Evolutionary conservation across 2,329 filamentous ascomycete species (phyloP), one percentile per base, ranked within the genome.

Genomic region (Aciculosporium take): DNA sequence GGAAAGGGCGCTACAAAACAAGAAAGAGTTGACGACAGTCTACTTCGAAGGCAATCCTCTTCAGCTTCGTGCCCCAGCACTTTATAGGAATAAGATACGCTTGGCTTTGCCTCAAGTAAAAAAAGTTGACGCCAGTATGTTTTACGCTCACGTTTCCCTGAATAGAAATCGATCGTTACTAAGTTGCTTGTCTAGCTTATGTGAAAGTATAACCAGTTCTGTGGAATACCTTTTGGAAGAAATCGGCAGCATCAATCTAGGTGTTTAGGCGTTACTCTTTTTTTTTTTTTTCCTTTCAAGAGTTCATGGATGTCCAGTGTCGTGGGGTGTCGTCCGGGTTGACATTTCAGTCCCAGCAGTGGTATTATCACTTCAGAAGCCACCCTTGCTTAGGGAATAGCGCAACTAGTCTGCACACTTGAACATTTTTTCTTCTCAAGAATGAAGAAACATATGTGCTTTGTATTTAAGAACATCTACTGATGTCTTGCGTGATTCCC

Each of bases 61-160:
- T 51, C 91, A 98, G 64, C 69, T 78, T 46, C 73, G 72, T 41
- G 76, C 74, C 4, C 83, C 84, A n/a, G 84, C 84, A 1, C 63
- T 95, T 46, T 98, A 98, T 62, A 71, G 91, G 54, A 96, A 95
- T 64, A 98, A 98, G 65, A 78, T 98, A 33, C 74, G 81, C 45
- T 64, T 98, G 59, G 83, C 87, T 27, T 62, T 98, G 60, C 91
- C 91, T 43, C 82, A 91, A 60, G 67, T 98, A 40, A 75, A 75
- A 57, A 88, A 98, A 67, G 95, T 98, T 58, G 91, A 98, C 74
- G 91, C 91, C 45, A 93, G 89, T 95, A 70, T 77, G 87, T 84
- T 41, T 36, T 18, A n/a, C 12, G 18, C 12, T 10, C 10, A 10
- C 5, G 20, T 28, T 9, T 24, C 6, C 13, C n/a, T 13, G 1